These are phyloP conservation scores for Tothia fuscella DNA, from an alignment of 2,329 filamentous ascomycete genomes.

Conservation along the genomic window DNA sequence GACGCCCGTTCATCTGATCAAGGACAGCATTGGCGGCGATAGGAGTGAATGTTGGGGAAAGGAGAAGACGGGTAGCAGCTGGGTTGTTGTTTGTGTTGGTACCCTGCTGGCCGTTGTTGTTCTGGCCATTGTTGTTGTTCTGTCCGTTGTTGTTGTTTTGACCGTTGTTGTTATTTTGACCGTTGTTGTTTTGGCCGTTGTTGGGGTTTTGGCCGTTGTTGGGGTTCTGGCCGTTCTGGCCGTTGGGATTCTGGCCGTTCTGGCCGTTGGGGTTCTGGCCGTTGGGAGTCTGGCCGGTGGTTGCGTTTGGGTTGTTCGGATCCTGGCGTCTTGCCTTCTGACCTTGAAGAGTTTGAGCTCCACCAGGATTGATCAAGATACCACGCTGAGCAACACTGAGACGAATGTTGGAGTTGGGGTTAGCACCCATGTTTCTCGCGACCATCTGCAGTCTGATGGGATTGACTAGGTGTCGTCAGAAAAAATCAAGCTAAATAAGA, in stretches of 20 bases:
- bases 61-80: constrained; percentile 22
- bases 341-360: constrained; percentile 18
- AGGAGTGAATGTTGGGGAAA: constrained; percentile 25
- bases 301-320: constrained; percentile 10
- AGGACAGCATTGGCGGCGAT: constrained; percentile 23
- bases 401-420: constrained; percentile 21
- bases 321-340: constrained; percentile 4
- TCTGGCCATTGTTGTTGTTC: constrained; percentile 1
- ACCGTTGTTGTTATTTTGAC: constrained; percentile 4
- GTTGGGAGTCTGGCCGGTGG: constrained; percentile 13
- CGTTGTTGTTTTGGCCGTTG: constrained; percentile 3
- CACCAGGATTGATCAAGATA: constrained; percentile 25
- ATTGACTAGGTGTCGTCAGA: constrained; percentile 18
- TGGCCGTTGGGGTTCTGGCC: neutral
- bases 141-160: constrained; percentile 7
- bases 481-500: constrained; percentile 1
- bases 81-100: constrained; percentile 18
- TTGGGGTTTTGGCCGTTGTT: constrained; percentile 2
- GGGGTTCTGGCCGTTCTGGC: neutral
- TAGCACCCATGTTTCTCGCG: constrained; percentile 23
- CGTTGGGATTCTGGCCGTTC: neutral
- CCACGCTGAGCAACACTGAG: constrained; percentile 25
- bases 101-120: constrained; percentile 1
- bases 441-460: constrained; percentile 24
- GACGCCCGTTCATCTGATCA: constrained; percentile 24